Base-by-base conservation (phyloP, 805 yeast species). In the Barnettozyma wickerhamii region DNA sequence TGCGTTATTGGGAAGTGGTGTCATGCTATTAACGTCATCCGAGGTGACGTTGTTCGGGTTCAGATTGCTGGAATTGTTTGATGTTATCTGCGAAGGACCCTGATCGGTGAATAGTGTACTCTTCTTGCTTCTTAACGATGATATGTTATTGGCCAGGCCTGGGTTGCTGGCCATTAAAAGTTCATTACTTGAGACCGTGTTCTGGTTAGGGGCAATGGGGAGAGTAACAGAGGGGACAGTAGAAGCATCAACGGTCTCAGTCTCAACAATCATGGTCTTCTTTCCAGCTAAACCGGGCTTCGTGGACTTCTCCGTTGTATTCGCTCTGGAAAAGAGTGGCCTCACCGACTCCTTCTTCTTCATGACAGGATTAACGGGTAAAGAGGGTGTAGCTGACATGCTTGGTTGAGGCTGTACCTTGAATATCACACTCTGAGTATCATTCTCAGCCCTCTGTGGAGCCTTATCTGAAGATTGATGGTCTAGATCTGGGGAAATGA, bases 161-260 rank as follows among this genome's bases (percentile, higher is more conserved):
- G 49, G 53, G 42, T 39, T 60, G 48, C 40, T 50, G 9, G 51
- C 33, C 42, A 50, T 26, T 6, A n/a, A n/a, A n/a, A 45, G 28
- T 7, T 53, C 55, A 35, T 42, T 41, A 10, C 40, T n/a, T 42
- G 46, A 4, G 49, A 20, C 10, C 49, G 29, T 7, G 51, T 32
- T 36, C 13, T 15, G 31, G 3, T 30, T 30, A 18, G 34, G 27
- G n/a, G 35, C 55, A 37, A 56, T 57, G 14, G 59, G 60, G 15
- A 51, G 45, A 10, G 58, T 53, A 10, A 51, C 58, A n/a, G 52
- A 45, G 6, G 55, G 58, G 2, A 45, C 41, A 37, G 42, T 48
- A 3, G 68, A 59, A 2, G 80, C 71, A 30, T 77, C 72, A 14
- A 79, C 81, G 0, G 81, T 76, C 51, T 79, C 84, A 0, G 81